A percentile compares a stretch with the other conserved stretches of the same genome.
Conservation (phyloP, 306 rosid genomes). For the Cicer yamashitae region DNA sequence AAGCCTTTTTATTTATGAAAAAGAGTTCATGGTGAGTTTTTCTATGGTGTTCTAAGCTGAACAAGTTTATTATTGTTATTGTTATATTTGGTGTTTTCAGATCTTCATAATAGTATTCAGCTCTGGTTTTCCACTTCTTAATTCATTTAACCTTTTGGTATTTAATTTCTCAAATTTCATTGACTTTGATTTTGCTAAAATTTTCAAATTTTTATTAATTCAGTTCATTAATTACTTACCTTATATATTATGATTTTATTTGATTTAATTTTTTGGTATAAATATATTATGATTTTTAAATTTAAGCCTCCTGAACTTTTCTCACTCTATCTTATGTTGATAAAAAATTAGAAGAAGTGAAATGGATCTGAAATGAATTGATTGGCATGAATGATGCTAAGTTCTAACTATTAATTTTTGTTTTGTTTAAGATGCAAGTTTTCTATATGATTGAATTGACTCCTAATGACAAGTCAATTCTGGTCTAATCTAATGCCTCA, state of each 20-base stretch:
- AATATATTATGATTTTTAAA: neutral
- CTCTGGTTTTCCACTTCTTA: neutral
- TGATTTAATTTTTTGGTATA: no score
- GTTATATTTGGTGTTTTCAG: slow-evolving; percentile 22
- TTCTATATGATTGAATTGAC: slow-evolving; percentile 29
- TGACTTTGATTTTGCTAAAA: slow-evolving; percentile 23
- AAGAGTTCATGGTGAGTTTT: neutral
- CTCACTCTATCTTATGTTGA: neutral
- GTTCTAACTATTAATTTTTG: neutral
- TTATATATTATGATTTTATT: no score
- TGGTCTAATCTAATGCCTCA: slow-evolving; percentile 20
- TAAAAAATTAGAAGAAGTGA: slow-evolving; percentile 31
- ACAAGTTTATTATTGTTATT: slow-evolving; percentile 5
- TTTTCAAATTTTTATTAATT: slow-evolving; percentile 18
- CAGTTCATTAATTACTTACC: neutral
- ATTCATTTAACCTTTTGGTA: slow-evolving; percentile 23
- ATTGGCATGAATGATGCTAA: slow-evolving; percentile 25
- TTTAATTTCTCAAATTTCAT: slow-evolving; percentile 3
- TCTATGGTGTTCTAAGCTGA: slow-evolving; percentile 8
- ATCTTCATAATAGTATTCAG: slow-evolving; percentile 29
- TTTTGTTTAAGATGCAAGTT: slow-evolving; percentile 15
- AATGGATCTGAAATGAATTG: slow-evolving; percentile 52
- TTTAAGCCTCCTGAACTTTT: slow-evolving; percentile 2
- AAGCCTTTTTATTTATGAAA: neutral
- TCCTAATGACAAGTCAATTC: slow-evolving; percentile 39